Evolutionary conservation across 1,284 basidiomycete species (phyloP), one percentile per base, ranked within the genome.

Genomic region (Laetiporus sulphureus): DNA sequence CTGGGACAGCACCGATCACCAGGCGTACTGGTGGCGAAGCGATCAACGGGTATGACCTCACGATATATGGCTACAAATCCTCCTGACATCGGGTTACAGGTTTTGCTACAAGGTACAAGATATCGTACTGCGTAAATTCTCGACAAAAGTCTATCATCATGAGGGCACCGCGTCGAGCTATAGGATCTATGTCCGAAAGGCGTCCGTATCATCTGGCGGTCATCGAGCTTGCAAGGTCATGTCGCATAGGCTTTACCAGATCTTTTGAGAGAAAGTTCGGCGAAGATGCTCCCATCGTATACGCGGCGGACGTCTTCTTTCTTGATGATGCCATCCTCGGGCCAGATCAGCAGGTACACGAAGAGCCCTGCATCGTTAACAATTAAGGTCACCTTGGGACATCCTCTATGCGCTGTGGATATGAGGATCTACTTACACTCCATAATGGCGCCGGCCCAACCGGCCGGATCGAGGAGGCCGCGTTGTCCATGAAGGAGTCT

Each of bases 281-380:
- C 41, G 44, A 61, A 61, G 34, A 57, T 55, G 40, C 57, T 60
- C 3, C 59, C 72, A 47, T 73, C 66, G 48, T 67, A 72, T 5
- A 73, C 59, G 15, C 54, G 67, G n/a, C 65, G 65, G 5, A 77
- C 56, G 44, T 77, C 72, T 29, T 73, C 71, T 51, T 69, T 73
- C 45, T 55, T 65, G 51, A 77, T 56, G 29, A 64, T 48, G 4
- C 72, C 68, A 41, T 74, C 69, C 12, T 53, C 50, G 0, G 73
- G 73, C 68, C 66, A 71, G 15, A 77, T 51, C 36, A 75, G 40
- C 23, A 74, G 39, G 49, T 72, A 79, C 0, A 70, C 68, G 23
- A 71, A 60, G 13, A 61, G 49, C 72, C 68, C 75, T 58, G 30
- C 2, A 19, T n/a, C 0, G 20, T 27, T 4, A 10, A 15, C n/a